Evolutionary conservation across 2,329 filamentous ascomycete genomes (phyloP), one percentile per base, ranked within the genome.

Genomic region (Xylariaceae sp.): DNA sequence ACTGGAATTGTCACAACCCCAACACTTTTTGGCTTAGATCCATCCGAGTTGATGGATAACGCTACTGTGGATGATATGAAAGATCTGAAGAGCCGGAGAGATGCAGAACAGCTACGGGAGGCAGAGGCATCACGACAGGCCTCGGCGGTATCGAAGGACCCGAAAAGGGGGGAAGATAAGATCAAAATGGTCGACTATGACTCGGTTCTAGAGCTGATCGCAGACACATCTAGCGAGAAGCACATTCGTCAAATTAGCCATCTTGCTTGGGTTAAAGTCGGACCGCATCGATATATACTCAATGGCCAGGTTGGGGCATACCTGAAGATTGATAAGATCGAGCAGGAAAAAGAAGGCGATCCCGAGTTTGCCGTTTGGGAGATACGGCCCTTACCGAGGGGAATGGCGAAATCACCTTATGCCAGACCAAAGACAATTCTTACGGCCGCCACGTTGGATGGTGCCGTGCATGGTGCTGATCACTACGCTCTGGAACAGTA

Each of bases 21-120:
- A 0, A 97, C 94, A 0, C 78, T 99, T 1, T 97, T 97, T 67
- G 94, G 94, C 1, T 84, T 99, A 6, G 90, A 97, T 71, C 93
- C 94, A 1, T 80, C 83, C 34, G 87, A 93, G 69, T 69, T 97
- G 2, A 78, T 97, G 2, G 77, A 88, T 18, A 80, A 82, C n/a
- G 85, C 84, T 4, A 85, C 83, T 8, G 78, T 84, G 5, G 77
- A 83, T 15, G 82, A 87, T 2, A 78, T 96, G 76, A 78, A 78
- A 53, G 72, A 76, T 13, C 73, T 87, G 3, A 81, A 81, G 56
- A 72, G 78, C 37, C 73, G 76, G 13, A 81, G 78, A 53, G 76
- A 80, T 13, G 74, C 66, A 50, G 78, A 74, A 71, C 78, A 72
- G 67, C 77, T 66, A 59, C 69, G 67, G 50, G 66, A 65, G 23